phyloP scores from a whole-genome alignment of 768 basidiomycete genomes.

The Steccherinum ochraceum region DNA sequence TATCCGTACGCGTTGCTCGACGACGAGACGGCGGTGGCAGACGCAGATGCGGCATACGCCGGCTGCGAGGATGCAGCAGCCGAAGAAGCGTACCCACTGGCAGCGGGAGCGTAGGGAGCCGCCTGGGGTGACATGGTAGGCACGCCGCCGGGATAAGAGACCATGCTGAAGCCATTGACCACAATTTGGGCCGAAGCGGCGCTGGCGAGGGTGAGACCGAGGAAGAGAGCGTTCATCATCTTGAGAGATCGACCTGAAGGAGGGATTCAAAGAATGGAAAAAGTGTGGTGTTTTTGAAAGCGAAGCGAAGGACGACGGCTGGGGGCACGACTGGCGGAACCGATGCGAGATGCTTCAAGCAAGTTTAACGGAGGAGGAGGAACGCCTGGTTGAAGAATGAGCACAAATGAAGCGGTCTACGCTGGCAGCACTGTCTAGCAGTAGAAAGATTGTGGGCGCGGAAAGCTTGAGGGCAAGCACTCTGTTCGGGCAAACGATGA shows the following conservation, averaged over 20 bases:
- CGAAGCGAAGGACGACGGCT: slow-evolving; percentile 21
- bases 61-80: slow-evolving; percentile 19
- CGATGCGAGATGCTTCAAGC: not conserved
- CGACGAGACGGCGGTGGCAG: too few species aligned
- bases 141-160: slow-evolving; percentile 7
- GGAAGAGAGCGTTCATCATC: slow-evolving; percentile 53
- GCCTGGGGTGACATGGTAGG: slow-evolving; percentile 17
- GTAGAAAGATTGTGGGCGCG: slow-evolving; percentile 33
- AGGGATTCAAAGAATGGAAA: slow-evolving; percentile 27
- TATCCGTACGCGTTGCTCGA: not conserved
- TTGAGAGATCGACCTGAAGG: slow-evolving; percentile 34
- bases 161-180: slow-evolving; percentile 34
- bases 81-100: slow-evolving; percentile 10
- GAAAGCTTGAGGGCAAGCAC: slow-evolving; percentile 37
- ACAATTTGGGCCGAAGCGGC: slow-evolving; percentile 50
- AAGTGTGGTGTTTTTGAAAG: slow-evolving; percentile 29
- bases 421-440: slow-evolving; percentile 68
- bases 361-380: too few species aligned
- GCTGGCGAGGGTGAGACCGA: slow-evolving; percentile 53
- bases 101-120: slow-evolving; percentile 28
- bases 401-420: slow-evolving; percentile 58
- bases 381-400: slow-evolving; percentile 47
- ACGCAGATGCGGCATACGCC: not conserved
- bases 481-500: slow-evolving; percentile 19
- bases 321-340: slow-evolving; percentile 24